These are phyloP conservation scores for Fraxinus latifolia DNA, from an alignment of 305 asterid species.

Conservation along the genomic window DNA sequence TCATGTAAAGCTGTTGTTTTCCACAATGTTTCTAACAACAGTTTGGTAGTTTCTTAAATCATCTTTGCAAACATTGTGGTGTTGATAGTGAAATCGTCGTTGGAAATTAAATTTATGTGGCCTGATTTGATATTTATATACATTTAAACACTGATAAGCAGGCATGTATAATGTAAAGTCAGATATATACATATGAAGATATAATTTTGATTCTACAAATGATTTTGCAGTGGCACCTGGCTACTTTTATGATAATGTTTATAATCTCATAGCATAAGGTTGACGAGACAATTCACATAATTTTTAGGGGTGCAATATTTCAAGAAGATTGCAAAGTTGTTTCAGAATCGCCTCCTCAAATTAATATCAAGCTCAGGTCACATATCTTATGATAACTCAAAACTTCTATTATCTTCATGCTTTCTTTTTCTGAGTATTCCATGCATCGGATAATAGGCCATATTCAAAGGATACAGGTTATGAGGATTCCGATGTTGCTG, in stretches of 20 bases:
- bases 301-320: conserved; percentile 84
- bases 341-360: conserved; percentile 66
- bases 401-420: not conserved
- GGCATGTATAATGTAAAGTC: not conserved
- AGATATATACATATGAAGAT: not conserved
- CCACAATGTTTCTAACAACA: not conserved
- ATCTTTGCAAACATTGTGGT: too few species aligned
- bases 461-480: conserved; percentile 88
- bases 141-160: not conserved
- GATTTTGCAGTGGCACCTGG: not conserved
- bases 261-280: conserved; percentile 9
- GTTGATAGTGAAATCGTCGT: not conserved
- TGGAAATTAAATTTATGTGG: not conserved
- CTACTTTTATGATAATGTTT: not conserved
- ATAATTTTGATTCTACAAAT: not conserved
- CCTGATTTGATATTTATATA: not conserved
- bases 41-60: not conserved
- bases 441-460: conserved; percentile 58
- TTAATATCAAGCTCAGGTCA: conserved; percentile 82
- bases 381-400: conserved; percentile 21
- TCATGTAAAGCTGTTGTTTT: not conserved
- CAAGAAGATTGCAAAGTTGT: conserved; percentile 83
- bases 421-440: conserved; percentile 27
- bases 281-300: conserved; percentile 28
- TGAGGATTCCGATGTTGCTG: conserved; percentile 81